Evolutionary conservation across 192 early-diverging fungal species (phyloP).

Genomic region (Coemansia sp.): DNA sequence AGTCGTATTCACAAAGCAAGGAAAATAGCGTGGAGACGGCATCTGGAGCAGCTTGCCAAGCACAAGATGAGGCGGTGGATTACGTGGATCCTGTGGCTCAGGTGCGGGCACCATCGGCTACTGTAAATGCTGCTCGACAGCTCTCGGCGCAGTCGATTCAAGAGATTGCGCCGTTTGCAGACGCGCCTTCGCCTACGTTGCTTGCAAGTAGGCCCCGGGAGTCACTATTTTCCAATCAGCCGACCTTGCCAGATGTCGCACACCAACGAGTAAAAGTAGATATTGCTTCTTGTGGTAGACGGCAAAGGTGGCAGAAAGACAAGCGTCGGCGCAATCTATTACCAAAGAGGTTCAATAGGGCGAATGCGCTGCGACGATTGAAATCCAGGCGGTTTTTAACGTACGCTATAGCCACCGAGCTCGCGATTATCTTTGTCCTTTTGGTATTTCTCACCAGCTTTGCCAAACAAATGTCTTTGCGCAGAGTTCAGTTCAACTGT

Average conservation of each 20-base stretch:
- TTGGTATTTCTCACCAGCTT: constrained; percentile 20
- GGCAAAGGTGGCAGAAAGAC: not conserved
- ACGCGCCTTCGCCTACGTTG: not conserved
- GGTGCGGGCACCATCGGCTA: not conserved
- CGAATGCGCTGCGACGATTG: constrained; percentile 8
- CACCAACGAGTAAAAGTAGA: not conserved
- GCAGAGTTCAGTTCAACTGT: constrained; percentile 22
- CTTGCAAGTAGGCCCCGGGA: not conserved
- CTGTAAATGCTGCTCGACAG: not conserved
- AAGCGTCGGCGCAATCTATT: not conserved
- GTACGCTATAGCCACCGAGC: constrained; percentile 1
- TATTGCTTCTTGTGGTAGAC: not conserved
- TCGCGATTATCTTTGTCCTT: not conserved
- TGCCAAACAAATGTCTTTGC: constrained; percentile 21
- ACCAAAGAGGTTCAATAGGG: not conserved
- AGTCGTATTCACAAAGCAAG: not conserved
- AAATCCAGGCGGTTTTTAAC: constrained; percentile 12
- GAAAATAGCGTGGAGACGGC: not conserved
- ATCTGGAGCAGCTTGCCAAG: not conserved
- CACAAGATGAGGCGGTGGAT: not conserved
- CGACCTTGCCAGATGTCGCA: not conserved
- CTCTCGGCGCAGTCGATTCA: not conserved
- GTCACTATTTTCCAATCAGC: not conserved
- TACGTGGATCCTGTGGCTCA: not conserved
- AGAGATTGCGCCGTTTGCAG: constrained; percentile 8